phyloP scores from a whole-genome alignment of 2,329 filamentous ascomycete species.

The Calonectria naviculata region DNA sequence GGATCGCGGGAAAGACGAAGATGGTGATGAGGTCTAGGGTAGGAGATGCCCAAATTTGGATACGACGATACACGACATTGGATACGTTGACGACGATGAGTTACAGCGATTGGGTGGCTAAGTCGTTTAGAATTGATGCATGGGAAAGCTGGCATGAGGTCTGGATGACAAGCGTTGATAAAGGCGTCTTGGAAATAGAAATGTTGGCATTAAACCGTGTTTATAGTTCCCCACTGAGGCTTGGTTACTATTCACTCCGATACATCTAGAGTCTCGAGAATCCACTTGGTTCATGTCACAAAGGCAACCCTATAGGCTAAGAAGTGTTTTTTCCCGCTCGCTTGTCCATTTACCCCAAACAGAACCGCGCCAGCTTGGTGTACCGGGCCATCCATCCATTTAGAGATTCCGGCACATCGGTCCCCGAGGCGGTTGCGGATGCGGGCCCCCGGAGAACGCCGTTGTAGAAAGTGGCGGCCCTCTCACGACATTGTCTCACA shows the following conservation, averaged over 20 bases:
- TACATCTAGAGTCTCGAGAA: neutral
- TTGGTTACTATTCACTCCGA: neutral
- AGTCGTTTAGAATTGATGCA: neutral
- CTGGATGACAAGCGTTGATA: neutral
- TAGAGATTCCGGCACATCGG: neutral
- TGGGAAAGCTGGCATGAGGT: neutral
- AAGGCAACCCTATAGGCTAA: neutral
- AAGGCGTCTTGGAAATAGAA: neutral
- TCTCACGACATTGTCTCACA: neutral
- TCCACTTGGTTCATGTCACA: neutral
- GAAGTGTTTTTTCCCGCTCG: neutral
- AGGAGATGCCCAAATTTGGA: neutral
- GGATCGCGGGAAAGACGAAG: conserved; percentile 64
- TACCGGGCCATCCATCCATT: neutral
- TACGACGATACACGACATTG: neutral
- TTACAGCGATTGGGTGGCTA: neutral
- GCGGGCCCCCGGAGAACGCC: neutral
- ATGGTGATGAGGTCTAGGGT: conserved; percentile 23
- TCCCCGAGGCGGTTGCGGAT: neutral
- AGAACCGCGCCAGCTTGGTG: neutral
- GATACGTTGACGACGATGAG: neutral
- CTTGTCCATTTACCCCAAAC: neutral
- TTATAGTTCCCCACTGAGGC: neutral
- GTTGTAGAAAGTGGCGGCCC: neutral
- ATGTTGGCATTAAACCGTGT: neutral